Percentiles rank a stretch among this genome's conserved stretches.
Conservation (phyloP, 768 basidiomycete genomes). For the Porpolomopsis calyptriformis region DNA sequence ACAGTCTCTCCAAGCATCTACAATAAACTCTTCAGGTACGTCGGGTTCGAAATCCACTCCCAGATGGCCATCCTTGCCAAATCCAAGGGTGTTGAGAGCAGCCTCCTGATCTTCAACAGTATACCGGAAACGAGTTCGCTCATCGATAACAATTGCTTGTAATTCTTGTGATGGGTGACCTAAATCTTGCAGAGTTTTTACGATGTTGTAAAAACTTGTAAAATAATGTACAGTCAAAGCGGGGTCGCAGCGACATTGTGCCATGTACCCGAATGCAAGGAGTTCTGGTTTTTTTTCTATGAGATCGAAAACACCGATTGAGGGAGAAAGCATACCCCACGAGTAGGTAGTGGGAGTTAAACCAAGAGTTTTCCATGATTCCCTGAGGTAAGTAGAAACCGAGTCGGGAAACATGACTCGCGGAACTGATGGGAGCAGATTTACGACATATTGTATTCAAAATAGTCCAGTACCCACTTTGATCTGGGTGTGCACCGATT, state of each 20-base stretch:
- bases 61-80: conserved; percentile 49
- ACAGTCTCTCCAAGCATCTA: conserved; percentile 58
- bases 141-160: conserved; percentile 48
- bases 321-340: conserved; percentile 34
- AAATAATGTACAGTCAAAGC: conserved; percentile 53
- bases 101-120: conserved; percentile 41
- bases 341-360: conserved; percentile 59
- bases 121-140: conserved; percentile 56
- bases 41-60: conserved; percentile 62
- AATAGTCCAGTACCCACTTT: conserved; percentile 37
- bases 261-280: conserved; percentile 67
- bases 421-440: conserved; percentile 28
- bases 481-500: conserved; percentile 68
- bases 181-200: conserved; percentile 37
- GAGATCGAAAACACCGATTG: neutral
- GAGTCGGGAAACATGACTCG: conserved; percentile 41
- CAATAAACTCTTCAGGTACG: conserved; percentile 59
- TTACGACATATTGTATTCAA: neutral
- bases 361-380: conserved; percentile 43
- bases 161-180: conserved; percentile 38
- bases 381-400: conserved; percentile 29
- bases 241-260: conserved; percentile 77
- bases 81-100: conserved; percentile 48
- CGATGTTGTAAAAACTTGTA: conserved; percentile 42
- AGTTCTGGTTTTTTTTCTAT: conserved; percentile 36